Percentiles rank a stretch among this genome's conserved stretches.
These are phyloP conservation scores for Tolypocladium nubicola DNA, from an alignment of 2,329 filamentous ascomycete genomes.

Conservation along the genomic window DNA sequence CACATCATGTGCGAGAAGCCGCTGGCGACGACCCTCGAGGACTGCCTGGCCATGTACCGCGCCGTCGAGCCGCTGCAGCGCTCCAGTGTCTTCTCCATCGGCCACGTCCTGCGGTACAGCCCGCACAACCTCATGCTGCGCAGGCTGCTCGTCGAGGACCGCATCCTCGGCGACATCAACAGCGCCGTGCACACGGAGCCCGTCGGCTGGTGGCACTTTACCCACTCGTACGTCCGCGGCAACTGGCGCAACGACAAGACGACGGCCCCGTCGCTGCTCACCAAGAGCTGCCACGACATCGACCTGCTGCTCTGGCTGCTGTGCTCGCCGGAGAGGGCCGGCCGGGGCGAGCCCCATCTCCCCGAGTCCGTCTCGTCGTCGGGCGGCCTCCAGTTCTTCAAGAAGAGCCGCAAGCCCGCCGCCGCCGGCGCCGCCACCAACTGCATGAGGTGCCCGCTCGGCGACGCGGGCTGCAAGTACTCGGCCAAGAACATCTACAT, in stretches of 20 bases:
- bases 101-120: constrained; percentile 87
- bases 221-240: constrained; percentile 81
- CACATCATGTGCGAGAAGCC: constrained; percentile 97
- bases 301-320: constrained; percentile 89
- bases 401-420: constrained; percentile 61
- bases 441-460: constrained; percentile 61
- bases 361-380: constrained; percentile 66
- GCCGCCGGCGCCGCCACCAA: constrained; percentile 72
- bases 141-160: constrained; percentile 63
- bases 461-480: constrained; percentile 68
- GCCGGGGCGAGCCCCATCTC: constrained; percentile 49
- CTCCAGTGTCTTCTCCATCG: constrained; percentile 67
- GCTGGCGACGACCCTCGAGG: constrained; percentile 64
- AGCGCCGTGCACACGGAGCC: constrained; percentile 89
- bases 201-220: constrained; percentile 93
- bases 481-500: constrained; percentile 78
- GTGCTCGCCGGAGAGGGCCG: constrained; percentile 51
- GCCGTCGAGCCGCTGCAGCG: constrained; percentile 31
- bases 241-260: constrained; percentile 82
- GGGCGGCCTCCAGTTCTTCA: constrained; percentile 71
- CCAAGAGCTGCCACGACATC: constrained; percentile 94
- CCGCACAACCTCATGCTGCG: constrained; percentile 84
- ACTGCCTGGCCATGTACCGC: constrained; percentile 66
- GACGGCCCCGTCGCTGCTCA: constrained; percentile 73
- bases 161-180: constrained; percentile 71